These are phyloP conservation scores for Helotiales sp. DNA, from an alignment of 2,329 filamentous ascomycete genomes.

Conservation along the genomic window DNA sequence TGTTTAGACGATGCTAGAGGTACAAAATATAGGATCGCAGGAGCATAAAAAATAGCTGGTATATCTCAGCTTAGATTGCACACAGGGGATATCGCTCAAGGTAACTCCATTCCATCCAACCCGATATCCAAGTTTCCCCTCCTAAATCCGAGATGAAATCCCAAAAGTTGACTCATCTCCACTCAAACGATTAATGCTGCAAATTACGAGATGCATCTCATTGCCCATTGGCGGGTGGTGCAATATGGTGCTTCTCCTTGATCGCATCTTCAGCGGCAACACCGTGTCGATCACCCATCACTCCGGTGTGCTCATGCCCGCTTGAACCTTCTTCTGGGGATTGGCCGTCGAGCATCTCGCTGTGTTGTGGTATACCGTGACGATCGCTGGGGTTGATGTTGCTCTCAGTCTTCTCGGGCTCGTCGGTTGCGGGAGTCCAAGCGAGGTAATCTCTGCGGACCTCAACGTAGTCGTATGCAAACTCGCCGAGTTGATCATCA, in stretches of 20 bases:
- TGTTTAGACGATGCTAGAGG: neutral
- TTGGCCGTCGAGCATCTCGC: slow-evolving; percentile 66
- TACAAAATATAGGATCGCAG: slow-evolving; percentile 11
- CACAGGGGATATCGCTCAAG: slow-evolving; percentile 18
- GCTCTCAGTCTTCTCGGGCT: slow-evolving; percentile 57
- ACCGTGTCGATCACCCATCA: slow-evolving; percentile 57
- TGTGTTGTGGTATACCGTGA: slow-evolving; percentile 75
- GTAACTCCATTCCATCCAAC: slow-evolving; percentile 15
- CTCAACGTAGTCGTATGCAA: slow-evolving; percentile 90
- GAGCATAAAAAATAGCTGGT: slow-evolving; percentile 4
- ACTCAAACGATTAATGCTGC: neutral
- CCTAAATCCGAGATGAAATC: neutral
- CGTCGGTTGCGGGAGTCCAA: slow-evolving; percentile 77
- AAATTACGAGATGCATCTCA: neutral
- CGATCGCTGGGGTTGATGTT: slow-evolving; percentile 67
- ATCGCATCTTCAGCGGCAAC: slow-evolving; percentile 52
- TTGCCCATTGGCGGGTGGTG: neutral
- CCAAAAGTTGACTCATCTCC: neutral
- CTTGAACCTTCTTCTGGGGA: slow-evolving; percentile 45
- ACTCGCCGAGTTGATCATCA: slow-evolving; percentile 88
- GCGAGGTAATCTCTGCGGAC: slow-evolving; percentile 86
- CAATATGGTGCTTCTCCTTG: slow-evolving; percentile 33
- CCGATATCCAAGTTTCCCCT: neutral
- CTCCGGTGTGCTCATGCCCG: slow-evolving; percentile 48
- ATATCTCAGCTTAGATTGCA: slow-evolving; percentile 8